Conservation (phyloP, 2,329 filamentous ascomycete genomes). For the Pestalotiopsis sp. region DNA sequence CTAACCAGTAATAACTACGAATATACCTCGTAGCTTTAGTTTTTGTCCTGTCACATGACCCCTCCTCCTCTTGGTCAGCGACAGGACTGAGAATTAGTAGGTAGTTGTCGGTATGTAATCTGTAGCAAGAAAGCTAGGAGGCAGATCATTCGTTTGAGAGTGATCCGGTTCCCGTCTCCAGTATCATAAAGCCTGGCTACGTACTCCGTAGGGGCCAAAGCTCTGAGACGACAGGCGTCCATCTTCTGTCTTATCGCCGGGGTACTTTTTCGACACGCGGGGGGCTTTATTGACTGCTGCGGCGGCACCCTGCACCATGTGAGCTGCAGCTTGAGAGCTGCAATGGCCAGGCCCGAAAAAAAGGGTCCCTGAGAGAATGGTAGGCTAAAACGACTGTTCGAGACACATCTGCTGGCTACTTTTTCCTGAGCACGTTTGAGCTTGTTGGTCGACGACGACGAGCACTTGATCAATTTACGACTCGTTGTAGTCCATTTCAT, state of each 20-base stretch:
- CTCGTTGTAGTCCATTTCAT: not conserved
- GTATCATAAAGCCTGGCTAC: not conserved
- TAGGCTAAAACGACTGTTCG: not conserved
- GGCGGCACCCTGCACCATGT: not conserved
- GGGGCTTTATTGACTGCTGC: too few relatives aligned
- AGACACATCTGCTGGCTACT: slow-evolving; percentile 5
- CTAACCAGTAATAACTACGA: too few relatives aligned
- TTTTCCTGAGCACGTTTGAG: slow-evolving; percentile 42
- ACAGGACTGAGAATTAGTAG: too few relatives aligned
- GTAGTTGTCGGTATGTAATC: too few relatives aligned
- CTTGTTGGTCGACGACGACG: slow-evolving; percentile 28
- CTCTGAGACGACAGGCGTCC: not conserved
- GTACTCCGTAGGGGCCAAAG: not conserved
- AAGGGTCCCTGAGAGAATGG: too few relatives aligned
- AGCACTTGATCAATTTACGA: not conserved
- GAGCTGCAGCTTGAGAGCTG: not conserved
- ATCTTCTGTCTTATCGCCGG: too few relatives aligned
- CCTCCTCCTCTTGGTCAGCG: too few relatives aligned
- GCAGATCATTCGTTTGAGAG: not conserved
- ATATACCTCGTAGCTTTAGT: too few relatives aligned
- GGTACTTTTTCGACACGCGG: too few relatives aligned
- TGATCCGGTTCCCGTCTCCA: not conserved
- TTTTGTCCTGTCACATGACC: too few relatives aligned
- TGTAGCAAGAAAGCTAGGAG: not conserved
- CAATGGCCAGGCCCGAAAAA: too few relatives aligned